These are phyloP conservation scores for Pterulicium gracile DNA, from an alignment of 1,284 basidiomycete genomes.

Conservation along the genomic window DNA sequence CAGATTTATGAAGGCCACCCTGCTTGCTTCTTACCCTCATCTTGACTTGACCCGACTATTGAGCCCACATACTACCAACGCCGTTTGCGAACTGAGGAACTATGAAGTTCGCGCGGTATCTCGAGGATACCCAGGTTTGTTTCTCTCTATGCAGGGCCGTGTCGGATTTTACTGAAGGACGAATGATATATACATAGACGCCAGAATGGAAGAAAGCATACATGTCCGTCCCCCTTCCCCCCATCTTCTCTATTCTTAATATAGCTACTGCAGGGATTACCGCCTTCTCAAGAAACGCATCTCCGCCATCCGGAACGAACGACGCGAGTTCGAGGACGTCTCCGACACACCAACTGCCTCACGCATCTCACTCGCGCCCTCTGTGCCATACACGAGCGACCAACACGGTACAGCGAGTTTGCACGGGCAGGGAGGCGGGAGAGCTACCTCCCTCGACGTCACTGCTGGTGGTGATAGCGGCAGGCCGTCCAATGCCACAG, in stretches of 20 bases:
- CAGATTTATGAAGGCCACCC: too few species aligned
- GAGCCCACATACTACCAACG: too few species aligned
- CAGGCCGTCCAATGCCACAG: neutral
- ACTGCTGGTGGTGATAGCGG: neutral
- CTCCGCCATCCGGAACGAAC: constrained; percentile 37
- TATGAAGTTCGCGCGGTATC: constrained; percentile 30
- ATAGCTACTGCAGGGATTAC: constrained; percentile 45
- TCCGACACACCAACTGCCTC: constrained; percentile 5
- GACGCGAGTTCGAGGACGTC: constrained; percentile 11
- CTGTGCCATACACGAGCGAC: neutral
- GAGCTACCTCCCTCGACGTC: too few species aligned
- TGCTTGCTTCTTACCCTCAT: too few species aligned
- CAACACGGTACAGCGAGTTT: too few species aligned
- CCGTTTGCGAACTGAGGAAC: neutral
- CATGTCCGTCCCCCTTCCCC: constrained; percentile 37
- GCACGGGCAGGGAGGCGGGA: too few species aligned
- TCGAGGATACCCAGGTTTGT: constrained; percentile 59
- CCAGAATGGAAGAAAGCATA: constrained; percentile 79
- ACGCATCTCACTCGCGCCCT: neutral
- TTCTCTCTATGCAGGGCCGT: neutral
- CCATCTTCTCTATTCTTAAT: constrained; percentile 6
- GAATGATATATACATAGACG: constrained; percentile 36
- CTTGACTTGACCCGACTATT: too few species aligned
- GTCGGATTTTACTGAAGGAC: constrained; percentile 3
- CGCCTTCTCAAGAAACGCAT: constrained; percentile 62